Evolutionary conservation across 192 early-diverging fungal genomes (phyloP).

Genomic region (Coemansia sp.): DNA sequence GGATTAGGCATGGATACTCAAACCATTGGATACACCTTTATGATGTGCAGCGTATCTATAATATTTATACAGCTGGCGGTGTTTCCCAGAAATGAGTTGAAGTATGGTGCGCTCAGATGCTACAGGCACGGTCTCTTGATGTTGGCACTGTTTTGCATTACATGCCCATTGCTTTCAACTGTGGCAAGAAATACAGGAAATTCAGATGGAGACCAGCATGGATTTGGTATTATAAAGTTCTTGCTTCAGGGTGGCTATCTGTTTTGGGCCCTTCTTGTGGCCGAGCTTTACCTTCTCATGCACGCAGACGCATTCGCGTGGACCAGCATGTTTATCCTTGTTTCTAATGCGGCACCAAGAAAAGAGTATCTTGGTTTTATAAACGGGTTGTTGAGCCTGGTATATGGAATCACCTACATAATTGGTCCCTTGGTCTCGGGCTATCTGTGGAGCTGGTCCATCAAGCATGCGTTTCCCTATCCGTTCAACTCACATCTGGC

Average conservation of each 20-base stretch:
- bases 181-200: not conserved
- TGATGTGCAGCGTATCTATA: conserved; percentile 35
- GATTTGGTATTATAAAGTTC: not conserved
- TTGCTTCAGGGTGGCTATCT: not conserved
- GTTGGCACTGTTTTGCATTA: not conserved
- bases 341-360: conserved; percentile 9
- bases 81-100: conserved; percentile 40
- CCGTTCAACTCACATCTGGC: conserved; percentile 37
- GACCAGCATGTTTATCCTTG: conserved; percentile 15
- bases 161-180: not conserved
- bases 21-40: conserved; percentile 54
- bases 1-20: conserved; percentile 55
- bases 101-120: conserved; percentile 6
- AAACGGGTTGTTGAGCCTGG: conserved; percentile 14
- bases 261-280: not conserved
- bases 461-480: conserved; percentile 33
- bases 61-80: conserved; percentile 54
- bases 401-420: not conserved
- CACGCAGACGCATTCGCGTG: not conserved
- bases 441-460: conserved; percentile 28
- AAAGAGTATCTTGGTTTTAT: conserved; percentile 16
- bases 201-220: not conserved
- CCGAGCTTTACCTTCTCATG: not conserved
- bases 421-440: conserved; percentile 18
- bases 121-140: conserved; percentile 31